These are phyloP conservation scores for Chrysanthemum lavandulifolium DNA, from an alignment of 129 eudicot species.

Conservation along the genomic window DNA sequence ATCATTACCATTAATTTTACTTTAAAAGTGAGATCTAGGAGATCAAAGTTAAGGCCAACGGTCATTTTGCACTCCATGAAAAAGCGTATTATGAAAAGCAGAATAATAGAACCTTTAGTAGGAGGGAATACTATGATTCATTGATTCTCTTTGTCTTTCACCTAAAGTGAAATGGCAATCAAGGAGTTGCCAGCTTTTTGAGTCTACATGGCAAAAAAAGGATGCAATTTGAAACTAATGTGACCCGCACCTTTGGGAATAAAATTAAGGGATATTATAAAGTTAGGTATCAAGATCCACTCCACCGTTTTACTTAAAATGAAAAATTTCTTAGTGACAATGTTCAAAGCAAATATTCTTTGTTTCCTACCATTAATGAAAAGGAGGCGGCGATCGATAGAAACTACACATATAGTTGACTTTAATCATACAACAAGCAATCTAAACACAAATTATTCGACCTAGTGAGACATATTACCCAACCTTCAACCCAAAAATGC, in stretches of 20 bases:
- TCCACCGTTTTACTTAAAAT: slow-evolving; percentile 23
- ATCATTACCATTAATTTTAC: slow-evolving; percentile 12
- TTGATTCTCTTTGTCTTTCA: slow-evolving; percentile 32
- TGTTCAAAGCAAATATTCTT: slow-evolving; percentile 24
- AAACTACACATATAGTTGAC: not conserved
- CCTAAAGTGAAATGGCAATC: slow-evolving; percentile 23
- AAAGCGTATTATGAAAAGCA: slow-evolving; percentile 5
- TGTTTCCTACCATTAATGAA: slow-evolving; percentile 27
- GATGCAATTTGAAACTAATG: slow-evolving; percentile 31
- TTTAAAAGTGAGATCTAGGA: slow-evolving; percentile 15
- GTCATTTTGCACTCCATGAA: slow-evolving; percentile 11
- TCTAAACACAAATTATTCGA: not conserved
- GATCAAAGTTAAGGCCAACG: slow-evolving; percentile 13
- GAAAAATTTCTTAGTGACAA: slow-evolving; percentile 6
- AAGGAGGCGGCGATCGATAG: not conserved
- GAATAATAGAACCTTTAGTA: slow-evolving; percentile 11
- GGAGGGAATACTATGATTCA: slow-evolving; percentile 30
- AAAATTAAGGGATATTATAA: slow-evolving; percentile 19
- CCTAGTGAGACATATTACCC: no score
- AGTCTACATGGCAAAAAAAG: slow-evolving; percentile 30
- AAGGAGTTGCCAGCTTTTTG: slow-evolving; percentile 25
- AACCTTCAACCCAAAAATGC: no score
- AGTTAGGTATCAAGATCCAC: slow-evolving; percentile 32
- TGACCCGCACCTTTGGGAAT: slow-evolving; percentile 33
- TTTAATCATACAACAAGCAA: slow-evolving; percentile 9